These are phyloP conservation scores for Candida oleophila DNA, from an alignment of 805 yeast species.

Conservation along the genomic window DNA sequence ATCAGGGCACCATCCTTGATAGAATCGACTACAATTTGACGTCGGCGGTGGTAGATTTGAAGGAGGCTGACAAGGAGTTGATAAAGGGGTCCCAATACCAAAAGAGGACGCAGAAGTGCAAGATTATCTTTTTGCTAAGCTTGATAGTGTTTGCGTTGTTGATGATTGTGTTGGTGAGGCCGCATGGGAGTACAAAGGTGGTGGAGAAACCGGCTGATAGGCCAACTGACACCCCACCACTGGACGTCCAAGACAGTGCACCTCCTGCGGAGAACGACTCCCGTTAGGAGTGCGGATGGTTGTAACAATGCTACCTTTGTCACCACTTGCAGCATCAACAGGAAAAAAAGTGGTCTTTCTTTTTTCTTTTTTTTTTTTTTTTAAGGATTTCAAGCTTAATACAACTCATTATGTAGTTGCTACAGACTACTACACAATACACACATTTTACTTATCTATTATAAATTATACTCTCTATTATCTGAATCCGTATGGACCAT, in stretches of 20 bases:
- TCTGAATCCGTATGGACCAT: conserved; percentile 7
- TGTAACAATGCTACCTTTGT: too few species aligned
- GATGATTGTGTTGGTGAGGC: conserved; percentile 69
- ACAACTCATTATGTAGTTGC: too few species aligned
- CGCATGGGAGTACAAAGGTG: conserved; percentile 33
- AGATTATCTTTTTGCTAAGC: conserved; percentile 70
- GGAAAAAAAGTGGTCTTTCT: too few species aligned
- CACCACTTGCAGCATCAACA: too few species aligned
- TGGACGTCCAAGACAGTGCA: conserved; percentile 1
- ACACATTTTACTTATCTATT: background rate
- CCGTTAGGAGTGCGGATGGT: background rate
- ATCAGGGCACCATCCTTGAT: conserved; percentile 92
- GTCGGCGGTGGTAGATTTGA: conserved; percentile 72
- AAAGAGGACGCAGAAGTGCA: conserved; percentile 87
- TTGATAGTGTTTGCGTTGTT: conserved; percentile 71
- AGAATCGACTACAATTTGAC: conserved; percentile 90
- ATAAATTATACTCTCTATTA: background rate
- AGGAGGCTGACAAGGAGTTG: conserved; percentile 75
- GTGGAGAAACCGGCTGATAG: conserved; percentile 16
- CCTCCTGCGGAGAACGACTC: background rate
- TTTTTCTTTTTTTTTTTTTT: too few species aligned
- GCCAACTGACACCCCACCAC: conserved; percentile 1
- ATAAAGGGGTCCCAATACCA: conserved; percentile 78
- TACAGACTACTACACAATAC: too few species aligned
- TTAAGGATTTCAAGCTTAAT: too few species aligned